These are phyloP conservation scores for Sonneratia caseolaris DNA, from an alignment of 345 rosid genomes.

Conservation along the genomic window DNA sequence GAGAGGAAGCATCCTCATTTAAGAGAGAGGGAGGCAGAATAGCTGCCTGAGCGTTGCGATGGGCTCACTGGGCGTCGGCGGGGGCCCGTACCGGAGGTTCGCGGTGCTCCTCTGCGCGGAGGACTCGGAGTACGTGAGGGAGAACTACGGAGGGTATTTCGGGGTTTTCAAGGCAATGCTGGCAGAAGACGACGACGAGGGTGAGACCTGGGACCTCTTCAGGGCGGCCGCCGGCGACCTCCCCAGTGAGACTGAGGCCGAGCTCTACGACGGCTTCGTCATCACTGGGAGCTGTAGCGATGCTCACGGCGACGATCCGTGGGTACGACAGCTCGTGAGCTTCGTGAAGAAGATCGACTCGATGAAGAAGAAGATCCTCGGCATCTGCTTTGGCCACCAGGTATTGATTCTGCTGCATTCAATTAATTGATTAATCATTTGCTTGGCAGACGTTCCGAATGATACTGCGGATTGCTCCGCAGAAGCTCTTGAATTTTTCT, in stretches of 20 bases:
- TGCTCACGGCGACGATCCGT: constrained; percentile 46
- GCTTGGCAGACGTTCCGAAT: background rate
- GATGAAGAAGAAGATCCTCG: constrained; percentile 46
- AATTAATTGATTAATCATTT: background rate
- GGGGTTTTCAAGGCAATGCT: constrained; percentile 48
- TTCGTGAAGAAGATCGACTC: constrained; percentile 38
- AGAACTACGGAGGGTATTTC: constrained; percentile 46
- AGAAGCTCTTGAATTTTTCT: background rate
- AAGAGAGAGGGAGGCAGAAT: background rate
- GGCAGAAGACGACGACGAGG: constrained; percentile 27
- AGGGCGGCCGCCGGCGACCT: constrained; percentile 39
- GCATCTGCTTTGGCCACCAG: constrained; percentile 74
- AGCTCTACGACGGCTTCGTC: constrained; percentile 46
- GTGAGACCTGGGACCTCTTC: constrained; percentile 50
- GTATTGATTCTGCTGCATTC: constrained; percentile 14
- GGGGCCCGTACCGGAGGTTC: constrained; percentile 17
- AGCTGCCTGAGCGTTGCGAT: background rate
- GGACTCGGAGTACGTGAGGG: constrained; percentile 56
- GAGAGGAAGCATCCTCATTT: background rate
- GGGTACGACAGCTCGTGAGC: constrained; percentile 42
- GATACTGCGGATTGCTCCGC: background rate
- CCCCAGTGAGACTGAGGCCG: constrained; percentile 36
- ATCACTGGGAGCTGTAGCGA: constrained; percentile 62
- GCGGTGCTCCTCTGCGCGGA: constrained; percentile 59
- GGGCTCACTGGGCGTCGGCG: constrained; percentile 2